A percentile compares a stretch with the other conserved stretches of the same genome.
Conservation (phyloP, 2,329 filamentous ascomycete genomes). For the Acephala macrosclerotiorum region DNA sequence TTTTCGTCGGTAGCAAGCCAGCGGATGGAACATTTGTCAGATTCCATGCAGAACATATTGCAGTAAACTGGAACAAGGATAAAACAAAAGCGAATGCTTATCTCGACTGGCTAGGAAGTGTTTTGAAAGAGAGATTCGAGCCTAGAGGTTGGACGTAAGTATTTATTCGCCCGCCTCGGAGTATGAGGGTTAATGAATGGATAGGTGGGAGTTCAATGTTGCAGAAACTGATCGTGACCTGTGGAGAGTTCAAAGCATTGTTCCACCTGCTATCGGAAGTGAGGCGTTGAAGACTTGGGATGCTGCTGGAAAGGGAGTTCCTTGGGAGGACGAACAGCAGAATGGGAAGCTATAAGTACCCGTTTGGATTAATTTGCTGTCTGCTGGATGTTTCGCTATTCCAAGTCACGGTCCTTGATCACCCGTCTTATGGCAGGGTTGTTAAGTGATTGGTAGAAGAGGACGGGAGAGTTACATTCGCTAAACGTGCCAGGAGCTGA, state of each 20-base stretch:
- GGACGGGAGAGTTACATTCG: no score
- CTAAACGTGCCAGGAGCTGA: no score
- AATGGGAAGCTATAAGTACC: constrained; percentile 18
- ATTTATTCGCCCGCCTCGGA: not conserved
- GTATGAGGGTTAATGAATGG: constrained; percentile 1
- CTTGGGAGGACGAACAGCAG: constrained; percentile 20
- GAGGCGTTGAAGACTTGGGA: constrained; percentile 31
- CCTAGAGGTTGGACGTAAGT: constrained; percentile 34
- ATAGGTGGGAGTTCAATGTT: constrained; percentile 35
- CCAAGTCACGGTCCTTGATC: not conserved
- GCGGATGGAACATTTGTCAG: constrained; percentile 32
- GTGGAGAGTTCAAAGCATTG: constrained; percentile 33
- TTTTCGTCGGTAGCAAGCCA: constrained; percentile 27
- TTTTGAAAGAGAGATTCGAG: constrained; percentile 32
- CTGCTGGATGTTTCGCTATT: not conserved
- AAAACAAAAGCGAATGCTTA: constrained; percentile 14
- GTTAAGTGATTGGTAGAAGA: no score
- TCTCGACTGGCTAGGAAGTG: constrained; percentile 25
- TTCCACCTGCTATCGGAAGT: constrained; percentile 28
- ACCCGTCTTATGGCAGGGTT: no score
- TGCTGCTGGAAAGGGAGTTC: constrained; percentile 24
- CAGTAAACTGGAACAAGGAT: constrained; percentile 28
- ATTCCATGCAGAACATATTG: constrained; percentile 34
- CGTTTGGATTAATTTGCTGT: not conserved
- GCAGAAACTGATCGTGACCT: constrained; percentile 25